phyloP scores from a whole-genome alignment of 305 asterid species.

The Fraxinus floribunda region DNA sequence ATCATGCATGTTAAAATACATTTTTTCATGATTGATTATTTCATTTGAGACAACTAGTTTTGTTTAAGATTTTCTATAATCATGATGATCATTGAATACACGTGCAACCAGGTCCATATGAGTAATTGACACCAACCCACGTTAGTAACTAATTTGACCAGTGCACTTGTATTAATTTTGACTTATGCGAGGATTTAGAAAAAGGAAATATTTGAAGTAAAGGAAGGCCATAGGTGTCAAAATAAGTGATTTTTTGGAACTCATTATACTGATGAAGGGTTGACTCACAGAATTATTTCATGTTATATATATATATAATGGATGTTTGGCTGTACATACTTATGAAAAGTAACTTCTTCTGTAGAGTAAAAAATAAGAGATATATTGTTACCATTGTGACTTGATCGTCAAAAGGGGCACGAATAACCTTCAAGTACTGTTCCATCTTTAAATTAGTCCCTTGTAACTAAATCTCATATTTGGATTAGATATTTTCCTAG shows the following conservation, averaged over 20 bases:
- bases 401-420: too few species aligned
- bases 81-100: constrained; percentile 31
- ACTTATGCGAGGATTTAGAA: not conserved
- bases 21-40: constrained; percentile 22
- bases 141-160: constrained; percentile 18
- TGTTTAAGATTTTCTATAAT: constrained; percentile 30
- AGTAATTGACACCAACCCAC: constrained; percentile 37
- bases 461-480: not conserved
- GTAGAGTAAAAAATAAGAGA: too few species aligned
- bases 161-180: constrained; percentile 16
- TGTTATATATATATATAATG: too few species aligned
- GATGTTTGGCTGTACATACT: too few species aligned
- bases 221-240: not conserved
- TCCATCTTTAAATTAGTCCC: too few species aligned
- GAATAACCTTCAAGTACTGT: too few species aligned
- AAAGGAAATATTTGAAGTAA: not conserved
- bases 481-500: too few species aligned
- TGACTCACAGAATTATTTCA: too few species aligned
- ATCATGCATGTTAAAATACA: constrained; percentile 21
- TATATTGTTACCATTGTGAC: too few species aligned
- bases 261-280: too few species aligned
- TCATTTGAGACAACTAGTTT: constrained; percentile 21
- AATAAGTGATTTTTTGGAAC: not conserved
- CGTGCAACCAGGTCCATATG: constrained; percentile 39
- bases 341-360: too few species aligned